Percentiles rank a stretch among this genome's conserved stretches.
phyloP scores from a whole-genome alignment of 2,329 filamentous ascomycete species.

The Corynespora cassiicola region DNA sequence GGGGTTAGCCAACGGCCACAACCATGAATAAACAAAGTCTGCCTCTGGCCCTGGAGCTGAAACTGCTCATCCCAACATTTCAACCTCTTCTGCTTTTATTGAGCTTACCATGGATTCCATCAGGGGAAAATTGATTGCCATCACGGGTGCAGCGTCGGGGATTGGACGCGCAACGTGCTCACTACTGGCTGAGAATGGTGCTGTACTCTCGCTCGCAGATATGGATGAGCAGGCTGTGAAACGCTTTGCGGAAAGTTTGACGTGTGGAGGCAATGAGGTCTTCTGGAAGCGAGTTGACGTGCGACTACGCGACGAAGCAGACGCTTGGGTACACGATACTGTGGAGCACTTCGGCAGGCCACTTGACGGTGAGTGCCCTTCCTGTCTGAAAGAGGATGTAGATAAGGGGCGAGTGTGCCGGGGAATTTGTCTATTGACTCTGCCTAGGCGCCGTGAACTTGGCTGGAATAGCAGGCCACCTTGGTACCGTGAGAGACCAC shows the following conservation, averaged over 20 bases:
- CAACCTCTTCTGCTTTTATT: not conserved
- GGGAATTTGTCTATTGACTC: slow-evolving; percentile 1
- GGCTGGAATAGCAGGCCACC: slow-evolving; percentile 51
- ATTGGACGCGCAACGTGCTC: slow-evolving; percentile 15
- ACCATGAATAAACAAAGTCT: not conserved
- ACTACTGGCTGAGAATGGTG: slow-evolving; percentile 5
- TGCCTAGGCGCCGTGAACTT: slow-evolving; percentile 45
- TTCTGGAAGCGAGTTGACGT: slow-evolving; percentile 38
- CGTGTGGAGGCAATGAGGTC: slow-evolving; percentile 11
- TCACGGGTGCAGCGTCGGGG: slow-evolving; percentile 19
- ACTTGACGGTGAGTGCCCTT: slow-evolving; percentile 28
- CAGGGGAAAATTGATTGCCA: slow-evolving; percentile 4
- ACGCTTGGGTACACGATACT: slow-evolving; percentile 41
- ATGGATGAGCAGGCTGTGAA: slow-evolving; percentile 15
- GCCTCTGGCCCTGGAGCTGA: not conserved
- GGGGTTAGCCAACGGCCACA: not conserved
- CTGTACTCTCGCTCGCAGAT: slow-evolving; percentile 4
- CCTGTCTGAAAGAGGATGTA: slow-evolving; percentile 2
- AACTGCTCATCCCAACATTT: not conserved
- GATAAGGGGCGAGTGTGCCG: not conserved
- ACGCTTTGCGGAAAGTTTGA: slow-evolving; percentile 16
- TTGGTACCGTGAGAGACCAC: slow-evolving; percentile 26
- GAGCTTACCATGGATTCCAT: not conserved
- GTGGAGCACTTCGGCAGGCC: slow-evolving; percentile 32
- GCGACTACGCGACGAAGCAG: slow-evolving; percentile 34